Evolutionary conservation across 768 basidiomycete genomes (phyloP), one percentile per base, ranked within the genome.

Genomic region (Rhodotorula graminis): DNA sequence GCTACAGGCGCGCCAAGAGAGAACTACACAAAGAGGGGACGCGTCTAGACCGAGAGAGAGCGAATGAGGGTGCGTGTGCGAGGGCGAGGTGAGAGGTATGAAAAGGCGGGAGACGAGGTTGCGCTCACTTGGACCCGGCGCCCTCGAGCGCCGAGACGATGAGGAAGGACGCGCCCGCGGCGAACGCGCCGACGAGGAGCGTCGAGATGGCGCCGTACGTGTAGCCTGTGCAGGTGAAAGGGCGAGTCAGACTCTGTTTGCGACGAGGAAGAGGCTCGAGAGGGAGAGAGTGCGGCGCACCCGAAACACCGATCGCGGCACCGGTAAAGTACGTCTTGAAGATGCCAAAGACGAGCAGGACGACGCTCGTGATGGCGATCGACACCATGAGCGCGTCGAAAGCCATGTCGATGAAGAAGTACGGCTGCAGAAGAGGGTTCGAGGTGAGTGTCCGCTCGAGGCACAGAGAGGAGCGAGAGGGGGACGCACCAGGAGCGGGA

Each of bases 131-230:
- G 42, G 47, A 58, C 50, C 60, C 53, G 29, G 52, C 53, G 19
- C 73, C 73, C 73, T 87, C 87, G 52, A 89, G 77, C 2, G 83
- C 77, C 47, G 83, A 84, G 63, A 88, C 88, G 63, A 88, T 82
- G 21, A 81, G 85, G 71, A 86, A 89, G 1, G 88, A 87, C 0
- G 88, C 87, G 1, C 87, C 92, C 0, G 95, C 95, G 0, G 95
- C 95, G 0, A 90, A 82, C 19, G 93, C 93, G 49, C 95, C 95
- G 1, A 98, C 95, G 55, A 90, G 82, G 68, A 95, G 84, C 27
- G 92, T 99, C 77, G 87, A 89, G 31, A 91, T 79, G 11, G 93
- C 92, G 23, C 94, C 94, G 87, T 90, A 91, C 11, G 92, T 78
- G 79, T 95, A 94, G 7, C 60, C 90, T 90, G 18, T 10, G 10